Evolutionary conservation across 306 rosid genomes (phyloP), one percentile per base, ranked within the genome.

Genomic region (Quercus variabilis): DNA sequence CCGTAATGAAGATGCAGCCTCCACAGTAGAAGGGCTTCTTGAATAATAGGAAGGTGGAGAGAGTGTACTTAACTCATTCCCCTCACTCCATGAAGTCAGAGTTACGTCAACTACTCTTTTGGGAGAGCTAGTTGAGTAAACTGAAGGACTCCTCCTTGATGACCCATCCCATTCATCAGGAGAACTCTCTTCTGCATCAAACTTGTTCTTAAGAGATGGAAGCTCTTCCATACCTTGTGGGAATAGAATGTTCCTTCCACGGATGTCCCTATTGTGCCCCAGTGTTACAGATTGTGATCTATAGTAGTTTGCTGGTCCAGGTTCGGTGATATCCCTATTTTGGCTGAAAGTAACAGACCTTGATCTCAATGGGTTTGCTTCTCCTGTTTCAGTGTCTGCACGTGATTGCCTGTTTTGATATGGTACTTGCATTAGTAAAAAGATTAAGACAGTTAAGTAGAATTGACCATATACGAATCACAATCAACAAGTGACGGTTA

Each of bases 141-240:
- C 52, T 11, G 13, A 46, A 10, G 52, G 3, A 46, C 52, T 46
- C 52, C 14, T 73, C 81, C 83, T 79, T 82, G 70, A 30, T 64
- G 17, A 4, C 4, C 70, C 5, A 46, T 46, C 52, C 52, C 52
- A 46, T 38, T 59, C 85, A 55, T 82, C 83, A 43, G 5, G 71
- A 79, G 81, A 74, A 79, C 60, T 33, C 63, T 38, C 79, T 13
- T 68, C 78, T 31, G 78, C 64, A 71, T 73, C 79, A 52, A 38
- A 38, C 46, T 38, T 80, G 67, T 62, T 82, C 64, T 63, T 26
- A 15, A 83, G 81, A 51, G 74, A 74, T 59, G 76, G 80, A 72
- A 59, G 41, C 69, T 75, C 78, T 23, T 75, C 79, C 21, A 13
- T 10, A 21, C 72, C 52, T 33, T n/a, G 26, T 19, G 52, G 14